Base-by-base conservation (phyloP, 805 yeast species). In the Spathaspora hagerdaliae region DNA sequence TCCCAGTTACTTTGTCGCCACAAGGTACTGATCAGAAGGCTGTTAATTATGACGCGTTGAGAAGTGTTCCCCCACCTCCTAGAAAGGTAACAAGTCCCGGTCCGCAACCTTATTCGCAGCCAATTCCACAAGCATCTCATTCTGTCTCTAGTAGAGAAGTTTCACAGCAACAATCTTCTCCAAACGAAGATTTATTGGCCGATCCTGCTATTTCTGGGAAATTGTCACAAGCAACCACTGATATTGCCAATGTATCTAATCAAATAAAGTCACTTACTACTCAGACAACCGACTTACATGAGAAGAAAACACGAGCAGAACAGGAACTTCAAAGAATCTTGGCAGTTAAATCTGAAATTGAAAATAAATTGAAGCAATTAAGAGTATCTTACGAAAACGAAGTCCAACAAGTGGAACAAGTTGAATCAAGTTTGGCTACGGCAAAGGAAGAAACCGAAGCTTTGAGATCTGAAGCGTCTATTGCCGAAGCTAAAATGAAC, bases 211-310 rank as follows among this genome's bases (percentile, higher is more conserved):
- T 83, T 1, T 77, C 87, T 1, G 81, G 82, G 27, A 81, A 83
- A 57, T 69, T 89, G 41, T 81, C 96, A 1, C 78, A 79, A 48
- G 92, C 96, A 4, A 81, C 94, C 6, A 78, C 90, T 6, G 96
- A 88, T 55, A 77, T 89, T 61, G 96, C 96, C 12, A 88, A 91
- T 54, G 73, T 87, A 36, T 85, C 96, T 0, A 87, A 84, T 55
- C 96, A 91, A 67, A 83, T 88, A 51, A 81, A 81, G 51, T 85
- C 96, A 0, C 70, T 92, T 51, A 78, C 90, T 1, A 66, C 75
- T 19, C 96, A 90, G 63, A 87, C 95, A 1, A 72, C 86, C 0
- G 76, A 74, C 12, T 74, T 86, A 29, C 83, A 83, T 48, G 85
- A 79, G 19, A 86, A 86, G 64, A 83, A 88, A 50, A 69, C 78